These are phyloP conservation scores for Aeminium ludgeri DNA, from an alignment of 495 filamentous ascomycete species.

Conservation along the genomic window DNA sequence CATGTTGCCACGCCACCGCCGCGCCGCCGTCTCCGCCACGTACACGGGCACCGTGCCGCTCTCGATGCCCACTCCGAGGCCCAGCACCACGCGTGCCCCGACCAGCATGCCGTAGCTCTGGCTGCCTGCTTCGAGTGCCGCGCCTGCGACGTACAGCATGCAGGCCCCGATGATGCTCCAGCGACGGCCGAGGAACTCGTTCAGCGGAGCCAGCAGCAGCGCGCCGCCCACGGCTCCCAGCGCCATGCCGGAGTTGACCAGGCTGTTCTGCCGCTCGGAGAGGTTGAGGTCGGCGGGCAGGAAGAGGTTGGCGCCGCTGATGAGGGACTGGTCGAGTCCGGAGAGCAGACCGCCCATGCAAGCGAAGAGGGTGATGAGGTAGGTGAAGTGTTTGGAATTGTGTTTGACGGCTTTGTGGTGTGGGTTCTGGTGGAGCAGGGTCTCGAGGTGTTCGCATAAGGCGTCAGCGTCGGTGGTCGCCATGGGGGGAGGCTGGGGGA, in stretches of 20 bases:
- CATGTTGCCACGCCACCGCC: constrained; percentile 40
- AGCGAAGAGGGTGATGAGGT: constrained; percentile 44
- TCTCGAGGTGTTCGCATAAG: too few relatives aligned
- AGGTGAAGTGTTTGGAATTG: constrained; percentile 35
- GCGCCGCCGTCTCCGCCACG: constrained; percentile 33
- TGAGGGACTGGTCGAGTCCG: constrained; percentile 44
- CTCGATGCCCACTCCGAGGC: constrained; percentile 42
- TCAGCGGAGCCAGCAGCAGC: constrained; percentile 37
- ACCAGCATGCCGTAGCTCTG: constrained; percentile 45
- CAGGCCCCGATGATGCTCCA: constrained; percentile 43
- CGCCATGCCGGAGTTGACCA: constrained; percentile 43
- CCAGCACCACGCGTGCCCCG: constrained; percentile 41
- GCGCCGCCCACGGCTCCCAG: constrained; percentile 45
- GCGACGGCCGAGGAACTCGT: constrained; percentile 40
- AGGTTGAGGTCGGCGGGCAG: constrained; percentile 34
- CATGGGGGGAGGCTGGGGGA: too few relatives aligned
- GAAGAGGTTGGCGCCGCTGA: constrained; percentile 42
- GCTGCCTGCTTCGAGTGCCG: constrained; percentile 40
- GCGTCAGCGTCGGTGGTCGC: too few relatives aligned
- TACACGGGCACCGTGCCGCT: constrained; percentile 45
- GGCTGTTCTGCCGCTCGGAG: constrained; percentile 29
- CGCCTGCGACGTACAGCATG: constrained; percentile 42
- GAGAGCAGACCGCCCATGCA: constrained; percentile 46
- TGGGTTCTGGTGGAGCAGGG: too few relatives aligned
- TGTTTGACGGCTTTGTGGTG: too few relatives aligned